Evolutionary conservation across 371 early-diverging fungal genomes (phyloP).

Genomic region (Syncephalis fuscata): DNA sequence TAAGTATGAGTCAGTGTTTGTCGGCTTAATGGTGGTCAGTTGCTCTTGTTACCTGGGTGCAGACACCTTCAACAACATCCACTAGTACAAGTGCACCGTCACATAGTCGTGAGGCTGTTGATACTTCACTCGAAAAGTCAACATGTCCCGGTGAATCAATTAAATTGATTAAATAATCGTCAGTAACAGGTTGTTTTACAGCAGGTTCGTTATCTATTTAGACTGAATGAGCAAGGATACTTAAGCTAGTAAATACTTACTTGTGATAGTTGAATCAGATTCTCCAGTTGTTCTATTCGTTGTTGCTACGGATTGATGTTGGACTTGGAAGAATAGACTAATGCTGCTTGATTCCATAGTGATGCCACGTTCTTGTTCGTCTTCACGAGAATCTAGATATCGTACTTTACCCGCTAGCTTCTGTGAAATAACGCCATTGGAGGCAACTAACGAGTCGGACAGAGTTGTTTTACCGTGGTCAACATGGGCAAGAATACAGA

Average conservation of each 20-base stretch:
- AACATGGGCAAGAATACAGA: constrained; percentile 96
- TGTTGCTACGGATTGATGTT: constrained; percentile 10
- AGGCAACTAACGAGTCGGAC: constrained; percentile 92
- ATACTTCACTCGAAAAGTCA: constrained; percentile 97
- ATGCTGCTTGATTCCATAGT: constrained; percentile 98
- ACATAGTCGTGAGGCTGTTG: constrained; percentile 87
- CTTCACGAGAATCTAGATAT: constrained; percentile 95
- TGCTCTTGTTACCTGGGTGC: constrained; percentile 94
- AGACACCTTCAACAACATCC: constrained; percentile 98
- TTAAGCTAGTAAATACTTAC: no score
- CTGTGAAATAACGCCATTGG: constrained; percentile 93
- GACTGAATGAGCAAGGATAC: no score
- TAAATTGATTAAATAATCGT: constrained; percentile 83
- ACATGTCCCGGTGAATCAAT: constrained; percentile 99
- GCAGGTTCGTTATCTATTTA: not conserved
- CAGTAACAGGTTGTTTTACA: not conserved
- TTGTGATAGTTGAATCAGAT: no score
- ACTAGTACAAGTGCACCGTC: constrained; percentile 96
- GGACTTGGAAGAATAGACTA: constrained; percentile 70
- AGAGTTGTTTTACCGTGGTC: constrained; percentile 99
- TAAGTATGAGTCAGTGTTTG: no score
- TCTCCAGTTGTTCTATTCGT: not conserved
- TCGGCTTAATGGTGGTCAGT: not conserved
- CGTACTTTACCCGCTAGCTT: constrained; percentile 97
- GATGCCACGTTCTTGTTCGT: constrained; percentile 99